These are phyloP conservation scores for Euptelea pleiosperma DNA, from an alignment of 164 flowering plant species.

Conservation along the genomic window DNA sequence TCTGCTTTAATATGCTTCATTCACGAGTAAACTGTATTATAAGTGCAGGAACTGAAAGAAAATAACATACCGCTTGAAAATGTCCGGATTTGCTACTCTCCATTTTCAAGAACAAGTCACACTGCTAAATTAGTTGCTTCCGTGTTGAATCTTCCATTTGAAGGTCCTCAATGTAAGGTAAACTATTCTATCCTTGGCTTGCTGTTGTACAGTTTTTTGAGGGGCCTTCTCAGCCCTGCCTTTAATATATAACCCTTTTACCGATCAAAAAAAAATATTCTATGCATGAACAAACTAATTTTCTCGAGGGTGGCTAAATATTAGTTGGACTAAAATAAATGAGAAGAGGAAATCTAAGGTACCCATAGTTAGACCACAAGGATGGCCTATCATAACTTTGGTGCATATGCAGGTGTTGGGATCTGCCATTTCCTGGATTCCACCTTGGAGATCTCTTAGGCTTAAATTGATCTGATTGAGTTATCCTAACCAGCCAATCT, in stretches of 20 bases:
- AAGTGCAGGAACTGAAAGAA: slow-evolving; percentile 64
- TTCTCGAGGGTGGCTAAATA: background rate
- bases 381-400: too few relatives aligned
- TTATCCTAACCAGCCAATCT: background rate
- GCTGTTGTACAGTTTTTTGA: too few relatives aligned
- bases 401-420: too few relatives aligned
- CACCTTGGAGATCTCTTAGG: background rate
- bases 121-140: slow-evolving; percentile 79
- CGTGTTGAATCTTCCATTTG: slow-evolving; percentile 66
- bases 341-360: too few relatives aligned
- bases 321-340: background rate
- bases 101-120: slow-evolving; percentile 83
- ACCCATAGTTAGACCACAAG: too few relatives aligned
- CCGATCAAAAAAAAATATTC: too few relatives aligned
- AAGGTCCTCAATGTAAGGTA: slow-evolving; percentile 79
- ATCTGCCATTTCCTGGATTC: background rate
- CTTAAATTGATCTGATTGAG: background rate
- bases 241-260: too few relatives aligned
- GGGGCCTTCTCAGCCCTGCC: too few relatives aligned
- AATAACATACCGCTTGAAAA: slow-evolving; percentile 47
- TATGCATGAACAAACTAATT: background rate
- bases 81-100: slow-evolving; percentile 92
- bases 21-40: background rate
- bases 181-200: background rate
- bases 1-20: background rate